A percentile compares a stretch with the other conserved stretches of the same genome.
These are phyloP conservation scores for Stipa capillata DNA, from an alignment of 176 grass and related monocot genomes.

Conservation along the genomic window DNA sequence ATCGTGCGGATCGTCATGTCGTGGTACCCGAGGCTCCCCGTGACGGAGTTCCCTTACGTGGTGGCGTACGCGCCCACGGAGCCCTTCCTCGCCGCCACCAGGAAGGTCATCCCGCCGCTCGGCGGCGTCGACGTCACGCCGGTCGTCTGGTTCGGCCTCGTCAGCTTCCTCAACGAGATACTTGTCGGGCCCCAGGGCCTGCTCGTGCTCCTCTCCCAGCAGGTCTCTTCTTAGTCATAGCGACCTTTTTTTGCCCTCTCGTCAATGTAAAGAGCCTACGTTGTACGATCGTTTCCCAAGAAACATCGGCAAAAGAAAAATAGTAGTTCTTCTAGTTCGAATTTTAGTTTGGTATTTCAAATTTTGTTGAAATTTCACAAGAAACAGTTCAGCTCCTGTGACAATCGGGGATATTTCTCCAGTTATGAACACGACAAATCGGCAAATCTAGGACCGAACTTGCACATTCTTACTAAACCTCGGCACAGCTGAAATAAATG, in stretches of 20 bases:
- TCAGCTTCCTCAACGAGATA: slow-evolving; percentile 93
- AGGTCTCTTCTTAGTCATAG: background rate
- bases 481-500: background rate
- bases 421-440: background rate
- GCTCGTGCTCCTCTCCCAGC: slow-evolving; percentile 76
- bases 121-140: slow-evolving; percentile 90
- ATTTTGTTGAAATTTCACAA: background rate
- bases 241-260: background rate
- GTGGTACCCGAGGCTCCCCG: slow-evolving; percentile 85
- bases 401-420: background rate
- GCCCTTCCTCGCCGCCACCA: slow-evolving; percentile 55
- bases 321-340: background rate
- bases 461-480: background rate
- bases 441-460: background rate
- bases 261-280: background rate
- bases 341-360: background rate
- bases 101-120: slow-evolving; percentile 78
- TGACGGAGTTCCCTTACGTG: slow-evolving; percentile 73
- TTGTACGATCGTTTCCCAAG: too few relatives aligned
- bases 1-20: slow-evolving; percentile 86
- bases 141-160: slow-evolving; percentile 92
- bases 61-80: slow-evolving; percentile 86
- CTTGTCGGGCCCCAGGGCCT: slow-evolving; percentile 80
- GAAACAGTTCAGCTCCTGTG: background rate
- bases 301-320: background rate